Percentiles rank a stretch among this genome's conserved stretches.
These are phyloP conservation scores for Acanthochlamys bracteata DNA, from an alignment of 106 monocot species.

Conservation along the genomic window DNA sequence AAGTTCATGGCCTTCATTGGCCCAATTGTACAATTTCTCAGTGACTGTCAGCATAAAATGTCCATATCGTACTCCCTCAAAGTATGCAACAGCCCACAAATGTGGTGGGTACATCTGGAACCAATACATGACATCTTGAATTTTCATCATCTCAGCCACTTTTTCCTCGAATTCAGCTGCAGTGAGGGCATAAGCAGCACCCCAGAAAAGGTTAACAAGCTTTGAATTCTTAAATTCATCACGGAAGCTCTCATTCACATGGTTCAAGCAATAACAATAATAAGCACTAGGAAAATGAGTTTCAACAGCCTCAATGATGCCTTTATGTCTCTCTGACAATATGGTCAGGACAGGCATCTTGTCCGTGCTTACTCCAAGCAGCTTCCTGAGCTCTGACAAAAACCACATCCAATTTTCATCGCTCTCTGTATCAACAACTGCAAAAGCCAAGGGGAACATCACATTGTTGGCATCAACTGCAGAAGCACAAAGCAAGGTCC, in stretches of 20 bases:
- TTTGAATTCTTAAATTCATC: conserved; percentile 98
- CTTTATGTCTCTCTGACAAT: conserved; percentile 63
- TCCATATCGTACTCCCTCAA: conserved; percentile 79
- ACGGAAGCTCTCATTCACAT: conserved; percentile 88
- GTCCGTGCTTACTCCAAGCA: conserved; percentile 82
- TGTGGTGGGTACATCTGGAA: conserved; percentile 65
- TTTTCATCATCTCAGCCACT: conserved; percentile 80
- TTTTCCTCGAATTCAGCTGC: conserved; percentile 76
- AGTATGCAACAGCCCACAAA: conserved; percentile 94
- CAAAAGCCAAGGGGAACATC: conserved; percentile 82
- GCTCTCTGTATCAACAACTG: conserved; percentile 74
- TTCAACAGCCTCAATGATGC: conserved; percentile 78
- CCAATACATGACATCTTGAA: conserved; percentile 86
- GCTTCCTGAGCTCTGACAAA: conserved; percentile 78
- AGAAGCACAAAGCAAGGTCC: conserved; percentile 81
- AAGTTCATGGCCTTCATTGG: conserved; percentile 89
- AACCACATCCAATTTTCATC: conserved; percentile 99
- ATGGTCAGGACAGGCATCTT: conserved; percentile 93
- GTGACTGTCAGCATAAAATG: conserved; percentile 71
- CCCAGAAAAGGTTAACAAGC: conserved; percentile 94
- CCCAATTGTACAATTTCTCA: conserved; percentile 78
- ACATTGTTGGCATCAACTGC: conserved; percentile 72
- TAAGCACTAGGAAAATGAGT: conserved; percentile 77
- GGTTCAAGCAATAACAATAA: conserved; percentile 80
- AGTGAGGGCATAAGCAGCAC: conserved; percentile 81